phyloP scores from a whole-genome alignment of 306 rosid species.

The Prunus salicina region DNA sequence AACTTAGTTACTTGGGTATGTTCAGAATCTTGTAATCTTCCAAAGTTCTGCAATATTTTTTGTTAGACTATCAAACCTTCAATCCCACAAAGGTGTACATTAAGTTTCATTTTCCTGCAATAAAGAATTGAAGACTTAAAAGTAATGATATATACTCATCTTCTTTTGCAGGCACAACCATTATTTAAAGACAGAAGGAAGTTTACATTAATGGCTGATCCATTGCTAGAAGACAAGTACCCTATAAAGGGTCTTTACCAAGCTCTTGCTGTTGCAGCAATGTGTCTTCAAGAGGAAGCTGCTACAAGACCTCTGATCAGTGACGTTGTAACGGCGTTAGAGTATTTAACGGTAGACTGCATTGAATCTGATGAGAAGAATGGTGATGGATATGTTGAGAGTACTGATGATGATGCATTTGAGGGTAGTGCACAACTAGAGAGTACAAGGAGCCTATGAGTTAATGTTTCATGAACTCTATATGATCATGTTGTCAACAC shows the following conservation, averaged over 20 bases:
- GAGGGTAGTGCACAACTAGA: neutral
- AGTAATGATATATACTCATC: neutral
- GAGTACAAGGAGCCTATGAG: constrained; percentile 17
- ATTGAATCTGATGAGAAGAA: constrained; percentile 24
- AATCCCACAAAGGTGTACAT: neutral
- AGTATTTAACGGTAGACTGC: constrained; percentile 37
- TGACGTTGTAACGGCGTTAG: constrained; percentile 80
- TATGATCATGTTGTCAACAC: neutral
- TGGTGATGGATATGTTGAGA: constrained; percentile 22
- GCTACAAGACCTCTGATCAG: constrained; percentile 68
- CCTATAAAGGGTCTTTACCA: constrained; percentile 70
- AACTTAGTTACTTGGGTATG: constrained; percentile 80
- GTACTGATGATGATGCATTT: constrained; percentile 14
- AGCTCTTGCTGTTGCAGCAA: constrained; percentile 93
- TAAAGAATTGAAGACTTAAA: neutral
- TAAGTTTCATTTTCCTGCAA: neutral
- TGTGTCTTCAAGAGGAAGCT: constrained; percentile 88
- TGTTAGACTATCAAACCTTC: neutral
- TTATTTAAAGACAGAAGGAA: constrained; percentile 68
- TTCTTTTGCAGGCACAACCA: constrained; percentile 70
- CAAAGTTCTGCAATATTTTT: neutral
- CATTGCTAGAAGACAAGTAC: constrained; percentile 57
- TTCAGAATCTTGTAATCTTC: neutral
- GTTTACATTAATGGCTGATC: constrained; percentile 57
- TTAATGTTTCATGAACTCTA: constrained; percentile 12